Percentiles rank a stretch among this genome's conserved stretches.
Evolutionary conservation across 2,329 filamentous ascomycete genomes (phyloP).

Genomic region (Colletotrichum tofieldiae): DNA sequence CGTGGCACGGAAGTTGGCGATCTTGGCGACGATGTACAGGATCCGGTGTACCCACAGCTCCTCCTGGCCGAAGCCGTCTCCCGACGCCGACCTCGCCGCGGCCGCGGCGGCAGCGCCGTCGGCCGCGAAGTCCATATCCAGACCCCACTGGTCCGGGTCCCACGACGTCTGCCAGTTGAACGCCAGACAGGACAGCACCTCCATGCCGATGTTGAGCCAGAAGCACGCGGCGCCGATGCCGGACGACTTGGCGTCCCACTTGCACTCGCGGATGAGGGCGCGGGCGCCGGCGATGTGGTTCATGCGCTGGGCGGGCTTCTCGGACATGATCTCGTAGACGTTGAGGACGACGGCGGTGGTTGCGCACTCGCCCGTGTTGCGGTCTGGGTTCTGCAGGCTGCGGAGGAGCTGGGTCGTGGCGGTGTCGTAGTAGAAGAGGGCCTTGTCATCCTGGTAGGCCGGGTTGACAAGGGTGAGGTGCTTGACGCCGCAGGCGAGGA

Average conservation of each 20-base stretch:
- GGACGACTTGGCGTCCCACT: slow-evolving; percentile 85
- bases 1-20: slow-evolving; percentile 86
- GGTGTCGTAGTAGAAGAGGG: slow-evolving; percentile 86
- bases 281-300: slow-evolving; percentile 90
- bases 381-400: slow-evolving; percentile 85
- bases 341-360: slow-evolving; percentile 91
- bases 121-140: slow-evolving; percentile 79
- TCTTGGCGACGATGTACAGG: slow-evolving; percentile 88
- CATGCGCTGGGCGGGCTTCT: slow-evolving; percentile 84
- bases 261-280: slow-evolving; percentile 89
- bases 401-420: slow-evolving; percentile 85
- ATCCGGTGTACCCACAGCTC: slow-evolving; percentile 92
- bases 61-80: slow-evolving; percentile 69
- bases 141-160: slow-evolving; percentile 91
- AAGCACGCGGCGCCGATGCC: slow-evolving; percentile 92
- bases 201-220: slow-evolving; percentile 93
- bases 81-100: slow-evolving; percentile 53
- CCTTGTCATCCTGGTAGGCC: slow-evolving; percentile 81
- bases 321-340: slow-evolving; percentile 94
- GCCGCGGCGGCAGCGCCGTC: slow-evolving; percentile 46
- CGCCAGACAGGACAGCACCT: slow-evolving; percentile 88
- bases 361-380: slow-evolving; percentile 87
- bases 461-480: slow-evolving; percentile 82
- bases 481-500: slow-evolving; percentile 89
- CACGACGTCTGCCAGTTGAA: slow-evolving; percentile 91